Conservation (phyloP, 306 rosid species). For the Mimosa pudica region DNA sequence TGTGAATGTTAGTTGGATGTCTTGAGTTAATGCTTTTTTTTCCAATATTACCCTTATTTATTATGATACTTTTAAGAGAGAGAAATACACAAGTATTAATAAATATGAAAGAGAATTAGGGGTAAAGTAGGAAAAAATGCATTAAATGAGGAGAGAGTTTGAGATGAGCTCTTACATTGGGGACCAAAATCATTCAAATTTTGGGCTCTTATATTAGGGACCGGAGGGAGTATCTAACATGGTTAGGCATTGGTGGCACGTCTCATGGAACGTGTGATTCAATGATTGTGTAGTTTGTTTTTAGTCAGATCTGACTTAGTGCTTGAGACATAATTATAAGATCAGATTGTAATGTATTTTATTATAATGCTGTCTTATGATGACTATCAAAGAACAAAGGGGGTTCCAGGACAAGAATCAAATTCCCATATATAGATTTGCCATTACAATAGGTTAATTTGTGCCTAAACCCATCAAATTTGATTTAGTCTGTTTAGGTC, state of each 20-base stretch:
- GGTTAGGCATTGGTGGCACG: background rate
- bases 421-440: background rate
- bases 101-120: too few relatives aligned
- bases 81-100: too few relatives aligned
- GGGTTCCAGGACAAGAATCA: background rate
- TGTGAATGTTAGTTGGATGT: too few relatives aligned
- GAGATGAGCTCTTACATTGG: too few relatives aligned
- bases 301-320: background rate
- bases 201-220: too few relatives aligned
- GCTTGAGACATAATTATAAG: background rate
- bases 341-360: background rate
- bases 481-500: background rate
- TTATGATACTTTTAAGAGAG: too few relatives aligned
- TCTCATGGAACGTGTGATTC: background rate
- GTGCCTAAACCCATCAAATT: background rate
- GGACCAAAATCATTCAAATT: too few relatives aligned
- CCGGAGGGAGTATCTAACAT: background rate
- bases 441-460: background rate
- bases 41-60: too few relatives aligned
- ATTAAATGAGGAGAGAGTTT: too few relatives aligned
- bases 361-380: background rate
- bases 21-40: too few relatives aligned
- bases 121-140: too few relatives aligned
- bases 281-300: background rate
- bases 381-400: background rate